phyloP scores from a whole-genome alignment of 2,329 filamentous ascomycete genomes.

The Verticillium albo-atrum region DNA sequence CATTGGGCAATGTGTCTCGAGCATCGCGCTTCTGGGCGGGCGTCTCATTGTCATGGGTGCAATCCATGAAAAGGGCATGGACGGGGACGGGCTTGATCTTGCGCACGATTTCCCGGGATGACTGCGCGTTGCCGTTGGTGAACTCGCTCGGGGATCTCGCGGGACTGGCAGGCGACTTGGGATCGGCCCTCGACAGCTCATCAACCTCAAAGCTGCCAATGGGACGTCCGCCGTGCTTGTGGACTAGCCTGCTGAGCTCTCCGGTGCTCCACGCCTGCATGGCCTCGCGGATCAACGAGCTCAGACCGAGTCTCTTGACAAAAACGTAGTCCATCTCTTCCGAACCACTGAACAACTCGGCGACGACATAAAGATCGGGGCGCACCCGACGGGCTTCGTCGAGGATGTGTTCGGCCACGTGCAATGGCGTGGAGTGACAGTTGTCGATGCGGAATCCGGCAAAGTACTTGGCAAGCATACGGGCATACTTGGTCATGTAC shows the following conservation, averaged over 20 bases:
- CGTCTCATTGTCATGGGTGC: constrained; percentile 96
- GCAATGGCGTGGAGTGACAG: constrained; percentile 91
- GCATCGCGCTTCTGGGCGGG: constrained; percentile 94
- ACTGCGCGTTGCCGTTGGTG: constrained; percentile 25
- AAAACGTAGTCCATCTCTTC: constrained; percentile 97
- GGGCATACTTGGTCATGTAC: constrained; percentile 90
- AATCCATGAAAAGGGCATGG: constrained; percentile 97
- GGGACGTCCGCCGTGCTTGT: constrained; percentile 86
- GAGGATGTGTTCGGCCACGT: constrained; percentile 90
- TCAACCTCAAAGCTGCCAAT: constrained; percentile 98
- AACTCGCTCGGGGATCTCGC: constrained; percentile 24
- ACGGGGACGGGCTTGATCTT: constrained; percentile 84
- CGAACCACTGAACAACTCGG: constrained; percentile 91
- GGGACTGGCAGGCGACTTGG: constrained; percentile 22
- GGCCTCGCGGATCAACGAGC: constrained; percentile 88
- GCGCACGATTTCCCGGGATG: constrained; percentile 63
- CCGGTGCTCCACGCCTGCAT: constrained; percentile 98
- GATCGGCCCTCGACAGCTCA: constrained; percentile 65
- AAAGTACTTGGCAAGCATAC: constrained; percentile 91
- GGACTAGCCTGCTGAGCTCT: constrained; percentile 87
- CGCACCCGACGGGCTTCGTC: constrained; percentile 88
- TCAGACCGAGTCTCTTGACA: constrained; percentile 86
- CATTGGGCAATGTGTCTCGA: constrained; percentile 88
- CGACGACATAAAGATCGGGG: constrained; percentile 85
- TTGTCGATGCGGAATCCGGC: constrained; percentile 96